These are phyloP conservation scores for Acanthamoeba quina DNA, from an alignment of 208 protist genomes.

Conservation along the genomic window DNA sequence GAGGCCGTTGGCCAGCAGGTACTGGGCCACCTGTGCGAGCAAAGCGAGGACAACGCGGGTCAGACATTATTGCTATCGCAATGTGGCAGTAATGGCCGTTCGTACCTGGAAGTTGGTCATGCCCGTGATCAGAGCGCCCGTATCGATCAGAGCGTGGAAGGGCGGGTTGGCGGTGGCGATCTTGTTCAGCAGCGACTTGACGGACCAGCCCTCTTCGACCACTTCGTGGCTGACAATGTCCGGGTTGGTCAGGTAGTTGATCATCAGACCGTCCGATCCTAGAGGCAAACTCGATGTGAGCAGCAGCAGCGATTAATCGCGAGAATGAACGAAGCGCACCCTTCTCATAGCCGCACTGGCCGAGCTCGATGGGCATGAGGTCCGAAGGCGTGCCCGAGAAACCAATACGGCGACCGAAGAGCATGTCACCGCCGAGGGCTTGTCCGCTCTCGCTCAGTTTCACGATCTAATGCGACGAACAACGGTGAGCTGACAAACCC, in stretches of 20 bases:
- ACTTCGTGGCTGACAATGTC: conserved; percentile 87
- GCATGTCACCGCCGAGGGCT: conserved; percentile 95
- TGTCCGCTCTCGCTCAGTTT: conserved; percentile 97
- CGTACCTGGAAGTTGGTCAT: conserved; percentile 93
- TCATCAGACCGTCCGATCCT: conserved; percentile 94
- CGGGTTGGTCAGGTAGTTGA: conserved; percentile 94
- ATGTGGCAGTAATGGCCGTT: too few relatives aligned
- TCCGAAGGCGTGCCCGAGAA: conserved; percentile 97
- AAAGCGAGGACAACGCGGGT: not conserved
- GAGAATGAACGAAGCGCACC: conserved; percentile 79
- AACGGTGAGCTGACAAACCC: not conserved
- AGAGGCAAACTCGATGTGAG: not conserved
- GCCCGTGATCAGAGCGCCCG: conserved; percentile 97
- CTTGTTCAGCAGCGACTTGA: conserved; percentile 92
- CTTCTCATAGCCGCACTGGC: conserved; percentile 95
- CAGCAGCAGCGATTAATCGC: not conserved
- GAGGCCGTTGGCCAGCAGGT: conserved; percentile 90
- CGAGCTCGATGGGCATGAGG: conserved; percentile 95
- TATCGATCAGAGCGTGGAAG: conserved; percentile 96
- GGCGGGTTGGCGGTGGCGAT: conserved; percentile 91
- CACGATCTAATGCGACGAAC: conserved; percentile 65
- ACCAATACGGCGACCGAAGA: conserved; percentile 94
- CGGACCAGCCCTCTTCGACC: conserved; percentile 92
- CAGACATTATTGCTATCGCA: too few relatives aligned
- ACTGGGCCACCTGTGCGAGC: conserved; percentile 89